These are phyloP conservation scores for Acacia crassicarpa DNA, from an alignment of 306 rosid species.

Conservation along the genomic window DNA sequence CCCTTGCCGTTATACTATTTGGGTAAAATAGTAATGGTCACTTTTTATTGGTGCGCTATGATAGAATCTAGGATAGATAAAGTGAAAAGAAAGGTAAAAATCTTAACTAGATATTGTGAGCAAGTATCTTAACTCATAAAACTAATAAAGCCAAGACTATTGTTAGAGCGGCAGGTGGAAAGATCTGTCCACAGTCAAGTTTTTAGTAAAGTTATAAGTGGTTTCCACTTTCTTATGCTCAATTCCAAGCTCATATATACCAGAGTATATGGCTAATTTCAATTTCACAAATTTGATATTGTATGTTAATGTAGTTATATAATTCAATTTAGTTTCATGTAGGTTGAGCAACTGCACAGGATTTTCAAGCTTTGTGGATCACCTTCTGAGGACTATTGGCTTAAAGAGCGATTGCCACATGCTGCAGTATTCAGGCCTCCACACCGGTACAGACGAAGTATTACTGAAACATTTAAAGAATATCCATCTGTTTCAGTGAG, in stretches of 20 bases:
- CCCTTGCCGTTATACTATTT: not conserved
- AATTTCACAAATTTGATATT: constrained; percentile 13
- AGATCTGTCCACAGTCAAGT: not conserved
- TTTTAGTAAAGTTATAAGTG: not conserved
- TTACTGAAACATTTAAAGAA: constrained; percentile 77
- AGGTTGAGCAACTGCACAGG: constrained; percentile 98
- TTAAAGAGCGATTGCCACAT: constrained; percentile 57
- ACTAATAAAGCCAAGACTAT: too few species aligned
- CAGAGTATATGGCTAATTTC: not conserved
- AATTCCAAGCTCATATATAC: constrained; percentile 3
- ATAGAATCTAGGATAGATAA: too few species aligned
- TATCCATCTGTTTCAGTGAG: constrained; percentile 62
- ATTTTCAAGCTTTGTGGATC: constrained; percentile 98
- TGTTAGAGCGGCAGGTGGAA: too few species aligned
- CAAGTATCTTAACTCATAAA: too few species aligned
- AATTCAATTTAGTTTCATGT: constrained; percentile 36
- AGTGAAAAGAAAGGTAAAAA: too few species aligned
- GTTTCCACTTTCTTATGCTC: constrained; percentile 2
- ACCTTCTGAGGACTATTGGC: constrained; percentile 93
- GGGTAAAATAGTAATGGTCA: not conserved
- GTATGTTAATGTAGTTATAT: not conserved
- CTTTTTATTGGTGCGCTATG: not conserved
- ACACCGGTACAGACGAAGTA: constrained; percentile 75
- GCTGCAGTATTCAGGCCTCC: constrained; percentile 77
- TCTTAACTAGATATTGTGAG: too few species aligned